Evolutionary conservation across 139 green algal species (phyloP).

Genomic region (Chlorella sp.): DNA sequence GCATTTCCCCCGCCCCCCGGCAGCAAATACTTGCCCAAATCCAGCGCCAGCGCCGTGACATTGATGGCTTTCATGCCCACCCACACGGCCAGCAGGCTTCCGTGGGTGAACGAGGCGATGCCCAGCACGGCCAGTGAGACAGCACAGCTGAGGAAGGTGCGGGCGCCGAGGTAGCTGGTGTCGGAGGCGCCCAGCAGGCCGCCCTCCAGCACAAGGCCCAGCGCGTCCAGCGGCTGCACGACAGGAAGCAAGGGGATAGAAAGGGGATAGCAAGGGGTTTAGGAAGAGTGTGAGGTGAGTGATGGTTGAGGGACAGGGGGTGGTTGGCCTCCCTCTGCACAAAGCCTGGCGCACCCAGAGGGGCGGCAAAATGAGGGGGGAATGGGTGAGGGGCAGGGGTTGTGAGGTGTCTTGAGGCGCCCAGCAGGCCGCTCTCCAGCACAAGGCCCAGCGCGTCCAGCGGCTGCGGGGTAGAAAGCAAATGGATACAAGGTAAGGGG

Average conservation of each 20-base stretch:
- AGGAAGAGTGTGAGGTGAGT: neutral
- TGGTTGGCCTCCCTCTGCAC: no score
- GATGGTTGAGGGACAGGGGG: no score
- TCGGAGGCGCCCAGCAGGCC: conserved; percentile 48
- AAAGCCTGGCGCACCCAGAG: no score
- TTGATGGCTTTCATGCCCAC: conserved; percentile 46
- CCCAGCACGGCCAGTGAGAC: conserved; percentile 37
- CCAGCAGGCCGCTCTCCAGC: conserved; percentile 52
- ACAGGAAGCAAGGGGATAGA: neutral
- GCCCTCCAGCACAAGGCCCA: conserved; percentile 48
- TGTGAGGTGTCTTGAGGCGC: conserved; percentile 48
- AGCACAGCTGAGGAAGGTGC: conserved; percentile 8
- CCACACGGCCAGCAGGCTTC: conserved; percentile 39
- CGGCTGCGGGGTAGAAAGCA: conserved; percentile 12
- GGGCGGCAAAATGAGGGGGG: no score
- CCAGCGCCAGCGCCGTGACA: conserved; percentile 32
- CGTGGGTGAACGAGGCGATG: neutral
- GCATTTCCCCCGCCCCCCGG: neutral
- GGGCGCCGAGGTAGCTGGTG: conserved; percentile 42
- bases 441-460: conserved; percentile 45
- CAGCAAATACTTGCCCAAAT: conserved; percentile 40
- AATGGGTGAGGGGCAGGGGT: no score
- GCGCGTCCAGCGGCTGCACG: conserved; percentile 47
- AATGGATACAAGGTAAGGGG: neutral
- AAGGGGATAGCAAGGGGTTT: neutral